Percentiles rank a stretch among this genome's conserved stretches.
Evolutionary conservation across 2,329 filamentous ascomycete genomes (phyloP).

Genomic region (Thermoascus crustaceus): DNA sequence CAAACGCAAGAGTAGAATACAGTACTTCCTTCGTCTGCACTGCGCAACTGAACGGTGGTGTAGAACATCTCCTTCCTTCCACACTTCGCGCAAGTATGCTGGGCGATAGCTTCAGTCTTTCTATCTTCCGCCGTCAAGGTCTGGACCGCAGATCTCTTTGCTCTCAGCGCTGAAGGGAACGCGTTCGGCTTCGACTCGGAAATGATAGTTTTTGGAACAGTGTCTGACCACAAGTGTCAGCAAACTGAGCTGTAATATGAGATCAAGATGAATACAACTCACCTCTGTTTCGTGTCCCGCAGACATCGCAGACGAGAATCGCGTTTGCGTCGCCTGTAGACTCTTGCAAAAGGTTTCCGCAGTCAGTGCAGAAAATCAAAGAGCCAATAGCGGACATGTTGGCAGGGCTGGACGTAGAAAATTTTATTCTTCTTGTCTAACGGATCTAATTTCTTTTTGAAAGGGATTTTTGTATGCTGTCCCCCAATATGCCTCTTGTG

Average conservation of each 20-base stretch:
- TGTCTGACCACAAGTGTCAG: constrained; percentile 60
- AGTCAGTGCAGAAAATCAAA: constrained; percentile 85
- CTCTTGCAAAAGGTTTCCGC: constrained; percentile 78
- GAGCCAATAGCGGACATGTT: constrained; percentile 82
- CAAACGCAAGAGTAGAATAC: constrained; percentile 87
- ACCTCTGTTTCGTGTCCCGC: constrained; percentile 80
- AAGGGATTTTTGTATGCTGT: too few species aligned
- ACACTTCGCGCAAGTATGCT: constrained; percentile 70
- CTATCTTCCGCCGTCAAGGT: constrained; percentile 69
- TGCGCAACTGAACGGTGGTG: constrained; percentile 74
- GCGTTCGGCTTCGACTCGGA: constrained; percentile 82
- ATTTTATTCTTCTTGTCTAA: too few species aligned
- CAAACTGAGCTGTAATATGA: constrained; percentile 13
- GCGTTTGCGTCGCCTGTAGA: constrained; percentile 70
- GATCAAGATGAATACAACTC: constrained; percentile 8
- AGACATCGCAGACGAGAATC: constrained; percentile 74
- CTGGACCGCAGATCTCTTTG: constrained; percentile 80
- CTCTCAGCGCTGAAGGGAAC: constrained; percentile 81
- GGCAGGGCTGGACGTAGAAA: constrained; percentile 6
- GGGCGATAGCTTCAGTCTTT: constrained; percentile 61
- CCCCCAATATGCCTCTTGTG: constrained; percentile 11
- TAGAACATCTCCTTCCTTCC: constrained; percentile 75
- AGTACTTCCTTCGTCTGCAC: constrained; percentile 91
- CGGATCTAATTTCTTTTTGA: not conserved
- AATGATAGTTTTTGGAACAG: constrained; percentile 63